Conservation (phyloP, 305 asterid genomes). For the Fraxinus xanthoxyloides region DNA sequence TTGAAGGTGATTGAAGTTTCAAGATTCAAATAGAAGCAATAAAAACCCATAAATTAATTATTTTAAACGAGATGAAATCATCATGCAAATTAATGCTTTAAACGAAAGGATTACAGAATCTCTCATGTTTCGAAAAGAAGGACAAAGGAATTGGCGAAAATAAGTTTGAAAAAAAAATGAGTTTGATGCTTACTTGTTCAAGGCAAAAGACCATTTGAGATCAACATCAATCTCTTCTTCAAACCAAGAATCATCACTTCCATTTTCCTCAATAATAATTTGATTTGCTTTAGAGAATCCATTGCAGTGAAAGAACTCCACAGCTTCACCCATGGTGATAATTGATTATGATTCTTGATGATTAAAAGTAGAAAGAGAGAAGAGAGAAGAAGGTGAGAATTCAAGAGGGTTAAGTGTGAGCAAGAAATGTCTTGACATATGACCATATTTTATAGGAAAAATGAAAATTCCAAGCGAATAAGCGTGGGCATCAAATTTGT, state of each 20-base stretch:
- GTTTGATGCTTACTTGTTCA: constrained; percentile 51
- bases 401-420: background rate
- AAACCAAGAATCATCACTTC: constrained; percentile 59
- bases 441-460: background rate
- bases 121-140: background rate
- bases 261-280: constrained; percentile 30
- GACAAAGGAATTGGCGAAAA: background rate
- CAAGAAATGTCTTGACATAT: background rate
- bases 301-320: constrained; percentile 52
- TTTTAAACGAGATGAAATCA: background rate
- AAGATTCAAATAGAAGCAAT: background rate
- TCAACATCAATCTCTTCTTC: constrained; percentile 89
- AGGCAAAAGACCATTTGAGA: constrained; percentile 93
- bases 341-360: background rate
- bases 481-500: background rate
- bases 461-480: background rate
- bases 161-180: background rate
- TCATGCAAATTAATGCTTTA: background rate
- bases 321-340: constrained; percentile 71
- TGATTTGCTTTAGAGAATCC: constrained; percentile 46
- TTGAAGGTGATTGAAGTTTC: background rate
- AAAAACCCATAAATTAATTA: background rate
- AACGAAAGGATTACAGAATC: background rate
- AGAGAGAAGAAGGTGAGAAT: background rate
- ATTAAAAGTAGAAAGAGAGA: background rate